Conservation (phyloP, 2,329 filamentous ascomycete genomes). For the Cryphonectria radicalis region DNA sequence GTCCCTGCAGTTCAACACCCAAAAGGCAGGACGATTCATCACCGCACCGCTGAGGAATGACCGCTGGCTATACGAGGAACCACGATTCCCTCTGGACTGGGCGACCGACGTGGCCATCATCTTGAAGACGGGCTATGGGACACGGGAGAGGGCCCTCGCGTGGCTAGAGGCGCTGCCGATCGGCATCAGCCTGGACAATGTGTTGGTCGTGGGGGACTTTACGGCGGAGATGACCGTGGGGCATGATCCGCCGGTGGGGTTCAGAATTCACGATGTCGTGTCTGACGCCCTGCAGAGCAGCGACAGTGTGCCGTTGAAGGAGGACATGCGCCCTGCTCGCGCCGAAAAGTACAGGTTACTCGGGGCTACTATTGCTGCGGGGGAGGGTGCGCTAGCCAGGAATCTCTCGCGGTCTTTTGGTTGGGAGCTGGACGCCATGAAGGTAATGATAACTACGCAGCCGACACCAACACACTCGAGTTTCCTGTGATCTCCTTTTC, state of each 20-base stretch:
- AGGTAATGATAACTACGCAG: constrained; percentile 40
- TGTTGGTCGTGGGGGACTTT: constrained; percentile 57
- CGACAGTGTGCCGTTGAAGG: constrained; percentile 32
- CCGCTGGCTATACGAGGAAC: constrained; percentile 47
- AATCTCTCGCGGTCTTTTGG: constrained; percentile 46
- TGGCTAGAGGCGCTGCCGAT: constrained; percentile 50
- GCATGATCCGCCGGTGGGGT: constrained; percentile 33
- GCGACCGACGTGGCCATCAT: constrained; percentile 53
- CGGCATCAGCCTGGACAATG: constrained; percentile 41
- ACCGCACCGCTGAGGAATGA: constrained; percentile 39
- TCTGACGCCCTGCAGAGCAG: constrained; percentile 37
- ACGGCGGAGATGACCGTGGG: constrained; percentile 37
- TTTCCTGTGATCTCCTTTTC: background rate
- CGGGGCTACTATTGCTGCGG: constrained; percentile 43
- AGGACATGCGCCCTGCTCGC: constrained; percentile 30
- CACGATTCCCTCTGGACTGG: constrained; percentile 48
- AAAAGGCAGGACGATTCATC: constrained; percentile 35
- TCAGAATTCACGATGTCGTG: constrained; percentile 48
- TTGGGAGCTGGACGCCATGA: constrained; percentile 56
- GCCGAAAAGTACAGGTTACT: constrained; percentile 48
- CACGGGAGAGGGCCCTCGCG: constrained; percentile 51
- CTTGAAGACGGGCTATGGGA: constrained; percentile 62
- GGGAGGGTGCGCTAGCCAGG: constrained; percentile 44
- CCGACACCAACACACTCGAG: background rate
- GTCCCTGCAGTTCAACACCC: constrained; percentile 34